Evolutionary conservation across 2,329 filamentous ascomycete species (phyloP).

Genomic region (Cladorrhinum sp.): DNA sequence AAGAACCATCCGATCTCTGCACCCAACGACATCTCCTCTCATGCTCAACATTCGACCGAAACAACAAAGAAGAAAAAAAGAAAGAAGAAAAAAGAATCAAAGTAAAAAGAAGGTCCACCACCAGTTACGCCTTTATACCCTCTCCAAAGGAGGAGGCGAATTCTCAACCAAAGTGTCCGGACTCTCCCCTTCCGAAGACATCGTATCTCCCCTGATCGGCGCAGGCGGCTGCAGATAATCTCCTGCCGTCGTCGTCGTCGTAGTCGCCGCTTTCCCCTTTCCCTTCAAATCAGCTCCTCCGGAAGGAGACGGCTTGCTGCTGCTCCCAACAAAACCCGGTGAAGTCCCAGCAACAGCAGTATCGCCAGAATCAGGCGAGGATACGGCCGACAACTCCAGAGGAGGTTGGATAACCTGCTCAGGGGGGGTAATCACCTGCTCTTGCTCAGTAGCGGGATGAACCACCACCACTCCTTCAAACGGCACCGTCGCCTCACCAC

Average conservation of each 20-base stretch:
- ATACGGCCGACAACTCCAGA: not conserved
- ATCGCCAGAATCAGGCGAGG: not conserved
- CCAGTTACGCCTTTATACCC: not conserved
- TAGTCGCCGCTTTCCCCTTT: conserved; percentile 8
- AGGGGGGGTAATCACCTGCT: conserved; percentile 24
- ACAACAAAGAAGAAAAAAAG: conserved; percentile 6
- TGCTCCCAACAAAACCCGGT: not conserved
- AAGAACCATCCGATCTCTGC: not conserved
- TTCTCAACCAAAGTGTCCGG: conserved; percentile 29
- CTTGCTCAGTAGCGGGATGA: not conserved
- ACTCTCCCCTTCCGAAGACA: conserved; percentile 22
- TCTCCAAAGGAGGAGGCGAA: conserved; percentile 19
- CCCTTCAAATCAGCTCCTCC: conserved; percentile 2
- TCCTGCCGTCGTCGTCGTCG: conserved; percentile 1
- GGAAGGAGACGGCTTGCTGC: not conserved
- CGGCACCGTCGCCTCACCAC: not conserved
- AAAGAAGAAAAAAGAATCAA: not conserved
- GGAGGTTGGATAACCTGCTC: conserved; percentile 27
- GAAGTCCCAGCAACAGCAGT: not conserved
- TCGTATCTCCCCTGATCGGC: conserved; percentile 8
- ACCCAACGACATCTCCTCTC: not conserved
- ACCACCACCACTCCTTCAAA: not conserved
- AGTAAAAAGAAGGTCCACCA: not conserved
- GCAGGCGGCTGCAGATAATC: conserved; percentile 7
- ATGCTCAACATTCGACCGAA: not conserved